Base-by-base conservation (phyloP, 345 rosid species). In the Rhizophora apiculata region DNA sequence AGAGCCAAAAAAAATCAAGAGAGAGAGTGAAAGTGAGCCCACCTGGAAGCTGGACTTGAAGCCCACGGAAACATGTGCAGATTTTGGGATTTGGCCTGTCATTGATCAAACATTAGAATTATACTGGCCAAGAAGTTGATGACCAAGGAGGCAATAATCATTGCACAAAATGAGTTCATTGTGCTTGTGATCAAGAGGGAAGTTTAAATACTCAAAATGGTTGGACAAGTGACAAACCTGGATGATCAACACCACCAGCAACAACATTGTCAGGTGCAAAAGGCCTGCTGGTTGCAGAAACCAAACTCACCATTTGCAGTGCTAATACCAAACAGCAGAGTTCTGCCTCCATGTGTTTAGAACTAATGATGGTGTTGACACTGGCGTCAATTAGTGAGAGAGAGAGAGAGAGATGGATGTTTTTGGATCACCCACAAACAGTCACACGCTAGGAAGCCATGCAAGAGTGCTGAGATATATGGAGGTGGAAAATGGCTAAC, bases 251-350 rank as follows among this genome's bases (percentile, higher is more conserved):
- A n/a, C 26, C 63, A 27, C 20, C 62, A 66, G 67, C 61, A 80
- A 51, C 85, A 65, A 79, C 62, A 68, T 37, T 43, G 49, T 43
- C 77, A n/a, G 84, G 70, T 62, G 83, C 76, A 71, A 80, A 76
- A 77, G 80, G 79, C 67, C 88, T 78, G 80, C 89, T 81, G 37
- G 82, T 68, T 62, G 80, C 85, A 68, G 71, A 81, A 60, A 74
- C 75, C 83, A 79, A 82, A 58, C 77, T 77, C 79, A 68, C 75
- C 31, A 82, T 64, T 48, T 83, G 89, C 78, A 87, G 75, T 64
- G 74, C 68, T 62, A 84, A 36, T 5, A 85, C 36, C 60, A 80
- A 56, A 69, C 72, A 78, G 32, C 79, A 68, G 51, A 72, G 63
- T 62, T 68, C 71, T 74, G 78, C 79, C 64, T 72, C 69, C 89